Percentiles rank a stretch among this genome's conserved stretches.
phyloP scores from a whole-genome alignment of 2,329 filamentous ascomycete genomes.

The Ilyonectria sp. region DNA sequence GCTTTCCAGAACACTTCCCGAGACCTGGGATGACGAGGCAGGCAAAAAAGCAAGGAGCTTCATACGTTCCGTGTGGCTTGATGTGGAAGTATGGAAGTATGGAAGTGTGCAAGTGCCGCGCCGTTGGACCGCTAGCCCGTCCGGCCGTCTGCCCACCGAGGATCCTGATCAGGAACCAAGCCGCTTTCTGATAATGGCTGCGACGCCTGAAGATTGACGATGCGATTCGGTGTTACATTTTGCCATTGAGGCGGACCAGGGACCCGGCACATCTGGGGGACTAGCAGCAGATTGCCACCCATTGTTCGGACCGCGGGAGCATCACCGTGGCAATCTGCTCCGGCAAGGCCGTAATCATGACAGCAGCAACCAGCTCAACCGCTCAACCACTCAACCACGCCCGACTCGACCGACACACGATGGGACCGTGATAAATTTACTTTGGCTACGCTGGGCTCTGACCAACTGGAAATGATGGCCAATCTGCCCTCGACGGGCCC shows the following conservation, averaged over 20 bases:
- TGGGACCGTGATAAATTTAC: background rate
- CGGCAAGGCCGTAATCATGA: slow-evolving; percentile 10
- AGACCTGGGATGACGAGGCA: slow-evolving; percentile 11
- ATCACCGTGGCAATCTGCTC: slow-evolving; percentile 21
- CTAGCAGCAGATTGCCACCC: background rate
- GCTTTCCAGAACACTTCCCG: slow-evolving; percentile 31
- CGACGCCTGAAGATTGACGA: slow-evolving; percentile 42
- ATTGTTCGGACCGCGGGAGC: background rate
- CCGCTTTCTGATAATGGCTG: slow-evolving; percentile 28
- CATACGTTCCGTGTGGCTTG: slow-evolving; percentile 14
- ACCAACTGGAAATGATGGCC: slow-evolving; percentile 3
- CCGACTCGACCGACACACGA: slow-evolving; percentile 8
- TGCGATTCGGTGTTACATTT: slow-evolving; percentile 46
- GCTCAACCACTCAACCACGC: background rate
- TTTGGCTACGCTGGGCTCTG: background rate
- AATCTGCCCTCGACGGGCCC: slow-evolving; percentile 13
- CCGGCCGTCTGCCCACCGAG: background rate
- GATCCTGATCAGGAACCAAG: slow-evolving; percentile 15
- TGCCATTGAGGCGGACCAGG: slow-evolving; percentile 34
- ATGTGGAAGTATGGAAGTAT: background rate
- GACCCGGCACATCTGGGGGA: slow-evolving; percentile 24
- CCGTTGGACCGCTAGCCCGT: slow-evolving; percentile 2
- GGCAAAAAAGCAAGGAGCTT: slow-evolving; percentile 16
- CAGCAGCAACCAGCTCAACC: background rate
- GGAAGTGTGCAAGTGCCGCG: slow-evolving; percentile 16